Evolutionary conservation across 192 early-diverging fungal species (phyloP).

Genomic region (Gonapodya prolifera): DNA sequence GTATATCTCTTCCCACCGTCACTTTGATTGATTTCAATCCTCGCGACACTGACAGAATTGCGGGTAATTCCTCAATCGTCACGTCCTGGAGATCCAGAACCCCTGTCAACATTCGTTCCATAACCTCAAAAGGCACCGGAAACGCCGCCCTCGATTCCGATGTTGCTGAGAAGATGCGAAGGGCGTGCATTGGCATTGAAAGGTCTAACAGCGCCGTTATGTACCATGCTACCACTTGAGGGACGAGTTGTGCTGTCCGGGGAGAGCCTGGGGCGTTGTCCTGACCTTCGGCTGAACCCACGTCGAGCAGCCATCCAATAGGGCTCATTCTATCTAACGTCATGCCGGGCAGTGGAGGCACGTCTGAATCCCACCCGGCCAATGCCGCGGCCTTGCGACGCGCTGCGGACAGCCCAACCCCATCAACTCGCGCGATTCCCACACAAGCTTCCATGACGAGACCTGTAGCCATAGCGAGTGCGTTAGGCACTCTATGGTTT

Average conservation of each 20-base stretch:
- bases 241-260: neutral
- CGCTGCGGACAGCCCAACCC: neutral
- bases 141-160: no score
- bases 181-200: neutral
- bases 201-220: neutral
- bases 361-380: neutral
- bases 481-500: neutral
- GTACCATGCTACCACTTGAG: neutral
- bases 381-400: neutral
- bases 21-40: no score
- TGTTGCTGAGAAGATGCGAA: no score
- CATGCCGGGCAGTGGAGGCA: neutral
- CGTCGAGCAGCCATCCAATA: neutral
- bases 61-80: no score
- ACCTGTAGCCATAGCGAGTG: neutral
- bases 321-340: neutral
- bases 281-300: neutral
- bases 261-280: neutral
- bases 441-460: neutral
- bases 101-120: no score
- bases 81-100: no score
- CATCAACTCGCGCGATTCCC: neutral
- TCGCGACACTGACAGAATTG: no score
- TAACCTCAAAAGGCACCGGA: no score
- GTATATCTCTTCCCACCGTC: no score